A percentile compares a stretch with the other conserved stretches of the same genome.
Evolutionary conservation across 148 eudicot species (phyloP).

Genomic region (Diospyros kaki): DNA sequence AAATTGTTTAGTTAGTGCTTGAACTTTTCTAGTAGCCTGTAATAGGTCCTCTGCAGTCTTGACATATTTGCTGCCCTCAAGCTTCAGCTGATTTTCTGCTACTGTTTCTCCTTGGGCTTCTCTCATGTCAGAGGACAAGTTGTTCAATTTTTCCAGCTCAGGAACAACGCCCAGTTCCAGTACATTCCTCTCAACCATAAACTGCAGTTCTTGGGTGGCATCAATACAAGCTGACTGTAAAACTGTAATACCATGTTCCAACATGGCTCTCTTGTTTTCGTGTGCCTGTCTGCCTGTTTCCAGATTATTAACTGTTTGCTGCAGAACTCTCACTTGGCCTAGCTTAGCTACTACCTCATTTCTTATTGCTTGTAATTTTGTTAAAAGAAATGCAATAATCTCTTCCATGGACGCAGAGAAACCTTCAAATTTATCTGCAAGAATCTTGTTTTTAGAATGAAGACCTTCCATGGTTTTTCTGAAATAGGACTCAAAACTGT

Average conservation of each 20-base stretch:
- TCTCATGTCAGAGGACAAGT: slow-evolving; percentile 12
- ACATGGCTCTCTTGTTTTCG: slow-evolving; percentile 30
- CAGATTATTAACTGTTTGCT: slow-evolving; percentile 35
- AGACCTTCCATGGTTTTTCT: slow-evolving; percentile 50
- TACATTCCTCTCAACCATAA: slow-evolving; percentile 22
- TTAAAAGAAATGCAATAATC: slow-evolving; percentile 49
- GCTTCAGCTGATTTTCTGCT: slow-evolving; percentile 17
- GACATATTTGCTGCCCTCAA: slow-evolving; percentile 27
- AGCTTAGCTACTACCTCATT: slow-evolving; percentile 28
- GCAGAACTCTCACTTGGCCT: slow-evolving; percentile 34
- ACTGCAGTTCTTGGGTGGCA: slow-evolving; percentile 47
- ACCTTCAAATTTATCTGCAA: slow-evolving; percentile 42
- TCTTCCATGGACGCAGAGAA: slow-evolving; percentile 55
- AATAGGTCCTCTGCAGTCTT: slow-evolving; percentile 38
- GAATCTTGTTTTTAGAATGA: slow-evolving; percentile 33
- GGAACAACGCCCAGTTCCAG: slow-evolving; percentile 27
- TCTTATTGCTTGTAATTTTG: slow-evolving; percentile 44
- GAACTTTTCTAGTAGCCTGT: slow-evolving; percentile 44
- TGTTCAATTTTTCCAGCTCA: slow-evolving; percentile 27
- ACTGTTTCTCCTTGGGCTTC: slow-evolving; percentile 18
- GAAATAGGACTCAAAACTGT: slow-evolving; percentile 39
- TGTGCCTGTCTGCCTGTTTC: slow-evolving; percentile 48
- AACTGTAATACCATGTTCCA: slow-evolving; percentile 47
- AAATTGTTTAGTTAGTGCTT: slow-evolving; percentile 36
- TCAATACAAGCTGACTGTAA: slow-evolving; percentile 58